A percentile compares a stretch with the other conserved stretches of the same genome.
These are phyloP conservation scores for Micractinium conductrix DNA, from an alignment of 139 green algal species.

Conservation along the genomic window DNA sequence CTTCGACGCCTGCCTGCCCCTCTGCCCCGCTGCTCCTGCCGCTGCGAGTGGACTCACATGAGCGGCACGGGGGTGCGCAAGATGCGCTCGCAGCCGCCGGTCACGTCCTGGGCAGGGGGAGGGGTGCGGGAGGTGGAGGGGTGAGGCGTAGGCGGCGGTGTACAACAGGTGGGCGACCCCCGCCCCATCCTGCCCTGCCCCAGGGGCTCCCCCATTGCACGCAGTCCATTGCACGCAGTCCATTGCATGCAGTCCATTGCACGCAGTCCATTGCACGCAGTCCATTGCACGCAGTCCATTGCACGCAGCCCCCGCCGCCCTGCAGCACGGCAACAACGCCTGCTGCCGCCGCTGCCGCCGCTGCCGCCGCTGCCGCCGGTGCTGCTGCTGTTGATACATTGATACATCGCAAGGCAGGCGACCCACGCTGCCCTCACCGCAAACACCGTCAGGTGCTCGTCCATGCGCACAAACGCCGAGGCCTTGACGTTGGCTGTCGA, in stretches of 20 bases:
- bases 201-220: too few relatives aligned
- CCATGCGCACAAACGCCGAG: constrained; percentile 47
- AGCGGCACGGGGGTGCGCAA: constrained; percentile 82
- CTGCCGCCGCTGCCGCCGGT: too few relatives aligned
- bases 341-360: too few relatives aligned
- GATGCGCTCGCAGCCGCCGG: constrained; percentile 78
- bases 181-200: too few relatives aligned
- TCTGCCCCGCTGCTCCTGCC: too few relatives aligned
- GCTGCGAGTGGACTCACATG: constrained; percentile 25
- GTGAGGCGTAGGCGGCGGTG: neutral
- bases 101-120: constrained; percentile 35
- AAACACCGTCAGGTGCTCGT: constrained; percentile 71
- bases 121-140: neutral
- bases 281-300: neutral
- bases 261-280: neutral
- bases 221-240: too few relatives aligned
- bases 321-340: too few relatives aligned
- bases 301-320: neutral
- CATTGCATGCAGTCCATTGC: too few relatives aligned
- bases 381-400: too few relatives aligned
- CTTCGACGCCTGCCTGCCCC: too few relatives aligned
- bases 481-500: constrained; percentile 30
- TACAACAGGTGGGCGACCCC: neutral
- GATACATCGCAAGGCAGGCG: too few relatives aligned
- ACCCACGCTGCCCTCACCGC: constrained; percentile 34